Percentiles rank a stretch among this genome's conserved stretches.
Evolutionary conservation across 148 eudicot species (phyloP).

Genomic region (Silene latifolia): DNA sequence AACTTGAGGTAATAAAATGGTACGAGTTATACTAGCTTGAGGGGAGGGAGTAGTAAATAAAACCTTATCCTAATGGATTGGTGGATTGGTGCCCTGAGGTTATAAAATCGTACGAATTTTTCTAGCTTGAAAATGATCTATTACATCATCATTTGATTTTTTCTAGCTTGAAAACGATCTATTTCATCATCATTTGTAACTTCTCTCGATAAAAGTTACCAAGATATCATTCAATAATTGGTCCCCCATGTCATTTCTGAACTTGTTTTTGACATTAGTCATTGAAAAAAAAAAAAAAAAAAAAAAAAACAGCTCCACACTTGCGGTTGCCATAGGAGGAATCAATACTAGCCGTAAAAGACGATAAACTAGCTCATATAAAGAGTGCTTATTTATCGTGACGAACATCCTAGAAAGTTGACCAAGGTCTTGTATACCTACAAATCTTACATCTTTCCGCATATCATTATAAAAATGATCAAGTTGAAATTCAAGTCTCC

Average conservation of each 20-base stretch:
- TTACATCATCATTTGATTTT: neutral
- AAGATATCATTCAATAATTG: slow-evolving; percentile 1
- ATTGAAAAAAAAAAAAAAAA: too few species aligned
- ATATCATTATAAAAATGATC: neutral
- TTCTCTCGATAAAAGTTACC: neutral
- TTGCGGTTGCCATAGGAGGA: neutral
- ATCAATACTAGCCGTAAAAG: neutral
- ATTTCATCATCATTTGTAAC: too few species aligned
- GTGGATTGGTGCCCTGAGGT: too few species aligned
- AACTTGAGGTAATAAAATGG: too few species aligned
- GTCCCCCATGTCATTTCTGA: neutral
- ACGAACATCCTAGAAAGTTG: neutral
- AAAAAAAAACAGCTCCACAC: slow-evolving; percentile 1
- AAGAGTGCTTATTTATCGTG: neutral
- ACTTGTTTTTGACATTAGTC: neutral
- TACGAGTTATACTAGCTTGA: too few species aligned
- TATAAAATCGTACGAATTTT: too few species aligned
- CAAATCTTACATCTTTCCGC: neutral
- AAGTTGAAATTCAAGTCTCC: too few species aligned
- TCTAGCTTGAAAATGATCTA: neutral
- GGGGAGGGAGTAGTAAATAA: too few species aligned
- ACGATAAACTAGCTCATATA: neutral
- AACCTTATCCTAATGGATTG: too few species aligned
- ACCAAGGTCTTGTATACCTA: too few species aligned
- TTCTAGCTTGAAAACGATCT: too few species aligned